Base-by-base conservation (phyloP, 495 filamentous ascomycete genomes). In the Penicillium paxilli region DNA sequence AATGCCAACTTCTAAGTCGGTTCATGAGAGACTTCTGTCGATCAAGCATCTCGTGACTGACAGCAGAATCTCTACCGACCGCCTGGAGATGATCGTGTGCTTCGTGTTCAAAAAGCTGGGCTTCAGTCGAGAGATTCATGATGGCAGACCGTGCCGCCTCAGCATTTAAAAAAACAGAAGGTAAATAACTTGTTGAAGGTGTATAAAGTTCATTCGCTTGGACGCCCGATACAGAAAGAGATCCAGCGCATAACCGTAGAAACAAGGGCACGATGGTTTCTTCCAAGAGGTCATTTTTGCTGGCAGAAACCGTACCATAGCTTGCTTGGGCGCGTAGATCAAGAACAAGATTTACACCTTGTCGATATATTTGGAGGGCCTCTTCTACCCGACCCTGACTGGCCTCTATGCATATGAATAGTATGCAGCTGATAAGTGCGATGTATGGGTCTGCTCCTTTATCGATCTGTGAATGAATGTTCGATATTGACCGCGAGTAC, bases 331-430 rank as follows among this genome's bases (percentile, higher is more conserved):
- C 17, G 14, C 63, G 60, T n/a, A 70, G 40, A 10, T 59, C 52
- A 25, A 54, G 25, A 16, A 72, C 63, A 14, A 72, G 24, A 4
- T 21, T 47, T 0, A 65, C 42, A 2, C 69, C 65, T 16, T 70
- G 60, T 10, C 42, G 16, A 44, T 63, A 66, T 1, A 72, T 54
- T 40, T 56, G 33, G 2, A 68, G 40, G 11, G 62, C 67, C 20
- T 66, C 60, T 28, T 62, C 54, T 37, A 63, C 35, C 20, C 77
- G 77, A 10, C 72, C 75, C 52, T 80, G 77, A 49, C 82, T 68
- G 20, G 77, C 67, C 58, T 83, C 80, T 38, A 83, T 75, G 50
- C 75, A 79, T 14, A 81, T 73, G 45, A 81, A 83, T 2, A 83
- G 65, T 8, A 81, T 59, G 44, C 79, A 83, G 11, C 74, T 80